These are phyloP conservation scores for Parasarocladium wereldwijsianum DNA, from an alignment of 2,329 filamentous ascomycete genomes.

Conservation along the genomic window DNA sequence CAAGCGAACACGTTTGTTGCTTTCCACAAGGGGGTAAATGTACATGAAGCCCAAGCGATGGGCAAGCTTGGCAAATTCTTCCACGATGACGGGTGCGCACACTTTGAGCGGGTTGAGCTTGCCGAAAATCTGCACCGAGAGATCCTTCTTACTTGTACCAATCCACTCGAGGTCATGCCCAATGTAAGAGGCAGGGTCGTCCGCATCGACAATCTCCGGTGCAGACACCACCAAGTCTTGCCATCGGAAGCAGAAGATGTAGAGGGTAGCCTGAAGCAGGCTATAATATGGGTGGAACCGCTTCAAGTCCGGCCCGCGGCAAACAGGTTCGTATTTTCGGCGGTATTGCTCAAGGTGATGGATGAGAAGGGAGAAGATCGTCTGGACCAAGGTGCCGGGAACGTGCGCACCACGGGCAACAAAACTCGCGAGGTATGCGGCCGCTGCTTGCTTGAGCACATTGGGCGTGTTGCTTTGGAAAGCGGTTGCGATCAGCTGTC, in stretches of 20 bases:
- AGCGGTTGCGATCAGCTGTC: constrained; percentile 42
- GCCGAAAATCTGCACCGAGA: constrained; percentile 69
- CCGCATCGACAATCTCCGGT: constrained; percentile 45
- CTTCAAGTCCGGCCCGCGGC: constrained; percentile 71
- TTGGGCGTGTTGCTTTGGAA: constrained; percentile 51
- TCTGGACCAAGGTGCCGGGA: constrained; percentile 58
- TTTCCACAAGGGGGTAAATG: constrained; percentile 74
- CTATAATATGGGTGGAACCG: constrained; percentile 78
- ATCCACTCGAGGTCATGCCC: constrained; percentile 69
- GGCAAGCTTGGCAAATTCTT: constrained; percentile 79
- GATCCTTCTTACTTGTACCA: constrained; percentile 54
- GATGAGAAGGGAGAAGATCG: constrained; percentile 68
- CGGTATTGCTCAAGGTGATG: constrained; percentile 64
- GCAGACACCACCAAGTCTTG: constrained; percentile 63
- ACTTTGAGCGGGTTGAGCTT: constrained; percentile 91
- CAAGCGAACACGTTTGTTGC: constrained; percentile 79
- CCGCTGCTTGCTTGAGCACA: constrained; percentile 67
- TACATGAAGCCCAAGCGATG: constrained; percentile 81
- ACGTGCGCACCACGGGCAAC: constrained; percentile 81
- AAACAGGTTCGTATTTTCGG: constrained; percentile 54
- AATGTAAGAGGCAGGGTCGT: constrained; percentile 43
- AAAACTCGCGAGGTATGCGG: constrained; percentile 88
- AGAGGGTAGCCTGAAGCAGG: constrained; percentile 75
- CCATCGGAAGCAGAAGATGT: constrained; percentile 98
- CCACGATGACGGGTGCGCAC: constrained; percentile 78